Base-by-base conservation (phyloP, 139 green algal species). In the Chlamydomonas applanata region DNA sequence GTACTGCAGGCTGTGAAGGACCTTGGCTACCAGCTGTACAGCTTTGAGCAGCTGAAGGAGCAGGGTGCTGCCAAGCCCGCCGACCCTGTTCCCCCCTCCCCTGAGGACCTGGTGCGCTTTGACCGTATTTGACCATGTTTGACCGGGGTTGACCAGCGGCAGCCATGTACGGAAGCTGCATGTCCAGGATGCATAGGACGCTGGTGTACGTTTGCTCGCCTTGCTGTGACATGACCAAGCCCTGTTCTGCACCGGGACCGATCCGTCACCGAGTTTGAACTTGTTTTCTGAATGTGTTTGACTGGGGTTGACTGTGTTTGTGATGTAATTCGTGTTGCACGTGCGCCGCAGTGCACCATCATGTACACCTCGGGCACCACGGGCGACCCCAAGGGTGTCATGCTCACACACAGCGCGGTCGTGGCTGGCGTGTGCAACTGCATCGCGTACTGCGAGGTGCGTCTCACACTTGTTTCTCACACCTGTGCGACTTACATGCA, bases 361-460 rank as follows among this genome's bases (percentile, higher is more conserved):
- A 70, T 76, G 69, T 75, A 75, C 69, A 79, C 65, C 30, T 17
- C 66, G 62, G 78, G 85, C 60, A 90, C 82, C 44, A 90, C 85
- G 59, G 82, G 85, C 36, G 79, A 89, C 35, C 86, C 86, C 72
- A 91, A 96, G 87, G 93, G 93, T n/a, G 93, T 97, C 4, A 73
- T 93, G 81, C 57, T 97, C 3, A 91, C 75, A 13, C 93, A 97
- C 81, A 63, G 25, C 25, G 82, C 82, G 7, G 81, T 95, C 5
- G 61, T 95, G 22, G 67, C 82, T 1, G 81, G 82, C 16, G 73
- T 94, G 7, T 27, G 57, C 3, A 84, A 74, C 32, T 45, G 85
- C 24, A 40, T 73, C 29, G 25, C 33, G 27, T 86, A 83, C 74
- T 77, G 65, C 71, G 17, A 69, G 57, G 17, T 59, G 56, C 1